Evolutionary conservation across 2,329 filamentous ascomycete species (phyloP).

Genomic region (Alternaria viburni): DNA sequence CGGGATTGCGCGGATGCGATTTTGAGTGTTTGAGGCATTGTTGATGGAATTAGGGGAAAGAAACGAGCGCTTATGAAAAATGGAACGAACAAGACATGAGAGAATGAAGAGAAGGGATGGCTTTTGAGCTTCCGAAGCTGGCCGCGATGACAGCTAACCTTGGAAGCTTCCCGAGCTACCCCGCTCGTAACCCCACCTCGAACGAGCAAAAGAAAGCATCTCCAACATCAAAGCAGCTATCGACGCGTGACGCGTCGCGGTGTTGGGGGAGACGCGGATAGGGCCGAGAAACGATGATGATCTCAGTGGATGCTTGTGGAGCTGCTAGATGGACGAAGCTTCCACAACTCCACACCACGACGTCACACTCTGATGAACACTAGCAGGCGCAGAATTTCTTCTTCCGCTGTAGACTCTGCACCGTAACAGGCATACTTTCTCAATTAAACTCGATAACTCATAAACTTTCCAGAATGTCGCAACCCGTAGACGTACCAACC

Average conservation of each 20-base stretch:
- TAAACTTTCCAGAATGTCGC: slow-evolving; percentile 1
- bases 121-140: neutral
- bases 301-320: slow-evolving; percentile 3
- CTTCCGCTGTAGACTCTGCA: neutral
- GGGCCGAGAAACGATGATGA: neutral
- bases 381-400: slow-evolving; percentile 7
- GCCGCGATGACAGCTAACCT: neutral
- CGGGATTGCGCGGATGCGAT: slow-evolving; percentile 58
- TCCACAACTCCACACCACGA: slow-evolving; percentile 12
- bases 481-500: slow-evolving; percentile 1
- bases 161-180: neutral
- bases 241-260: neutral
- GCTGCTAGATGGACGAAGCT: neutral
- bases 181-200: slow-evolving; percentile 2
- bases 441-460: neutral
- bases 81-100: neutral
- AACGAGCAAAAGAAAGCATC: neutral
- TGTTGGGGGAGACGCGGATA: neutral
- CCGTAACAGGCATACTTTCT: neutral
- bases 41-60: neutral
- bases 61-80: neutral
- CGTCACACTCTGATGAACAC: slow-evolving; percentile 8
- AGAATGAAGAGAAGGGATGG: neutral
- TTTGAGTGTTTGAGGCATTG: slow-evolving; percentile 54
- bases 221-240: neutral